Conservation (phyloP, 2,329 filamentous ascomycete species). For the Diaporthe vexans region DNA sequence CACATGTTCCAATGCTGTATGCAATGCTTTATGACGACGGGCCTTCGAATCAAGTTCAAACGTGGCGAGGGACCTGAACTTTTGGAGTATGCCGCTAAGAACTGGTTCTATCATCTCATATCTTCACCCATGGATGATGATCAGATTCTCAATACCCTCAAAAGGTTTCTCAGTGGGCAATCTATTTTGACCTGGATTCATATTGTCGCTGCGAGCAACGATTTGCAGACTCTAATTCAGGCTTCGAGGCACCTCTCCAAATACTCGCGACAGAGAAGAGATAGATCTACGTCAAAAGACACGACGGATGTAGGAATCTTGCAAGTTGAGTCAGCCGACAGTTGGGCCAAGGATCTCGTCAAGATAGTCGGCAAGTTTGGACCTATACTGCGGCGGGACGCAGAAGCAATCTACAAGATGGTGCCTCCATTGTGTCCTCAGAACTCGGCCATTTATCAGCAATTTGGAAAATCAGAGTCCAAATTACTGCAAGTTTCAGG, state of each 20-base stretch:
- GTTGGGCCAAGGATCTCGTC: neutral
- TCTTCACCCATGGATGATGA: neutral
- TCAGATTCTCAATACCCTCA: neutral
- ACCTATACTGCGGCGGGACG: neutral
- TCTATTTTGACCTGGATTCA: conserved; percentile 13
- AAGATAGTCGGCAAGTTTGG: neutral
- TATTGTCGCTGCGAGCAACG: neutral
- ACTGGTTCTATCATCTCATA: conserved; percentile 2
- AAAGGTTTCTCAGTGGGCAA: neutral
- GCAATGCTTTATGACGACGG: neutral
- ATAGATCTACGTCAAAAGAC: conserved; percentile 41
- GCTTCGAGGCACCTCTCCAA: conserved; percentile 5
- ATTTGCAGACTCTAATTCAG: neutral
- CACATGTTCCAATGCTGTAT: conserved; percentile 3
- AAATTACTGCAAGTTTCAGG: conserved; percentile 43
- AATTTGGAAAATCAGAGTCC: neutral
- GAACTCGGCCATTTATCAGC: conserved; percentile 2
- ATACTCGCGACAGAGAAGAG: neutral
- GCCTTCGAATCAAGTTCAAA: neutral
- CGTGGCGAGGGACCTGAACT: neutral
- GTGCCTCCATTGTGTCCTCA: neutral
- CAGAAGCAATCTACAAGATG: neutral
- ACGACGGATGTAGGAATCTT: conserved; percentile 43
- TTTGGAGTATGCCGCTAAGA: neutral
- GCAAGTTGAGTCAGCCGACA: neutral